phyloP scores from a whole-genome alignment of 1,139 yeast species.

The Yamadazyma diospyri region DNA sequence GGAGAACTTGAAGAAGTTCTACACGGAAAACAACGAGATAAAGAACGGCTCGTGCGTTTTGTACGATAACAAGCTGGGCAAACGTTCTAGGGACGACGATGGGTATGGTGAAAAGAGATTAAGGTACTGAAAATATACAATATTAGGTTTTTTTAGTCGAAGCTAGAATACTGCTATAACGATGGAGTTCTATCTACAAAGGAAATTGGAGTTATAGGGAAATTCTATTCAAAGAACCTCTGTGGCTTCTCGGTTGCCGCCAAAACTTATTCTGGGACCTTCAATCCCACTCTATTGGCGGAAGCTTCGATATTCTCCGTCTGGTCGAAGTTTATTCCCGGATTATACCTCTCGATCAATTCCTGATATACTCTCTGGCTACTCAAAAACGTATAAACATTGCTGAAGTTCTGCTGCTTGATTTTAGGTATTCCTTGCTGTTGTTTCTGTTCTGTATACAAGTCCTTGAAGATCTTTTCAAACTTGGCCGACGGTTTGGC shows the following conservation, averaged over 20 bases:
- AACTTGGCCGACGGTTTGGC: constrained; percentile 12
- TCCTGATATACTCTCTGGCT: constrained; percentile 79
- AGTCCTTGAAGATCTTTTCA: constrained; percentile 20
- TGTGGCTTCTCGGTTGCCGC: too few relatives aligned
- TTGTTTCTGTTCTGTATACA: constrained; percentile 19
- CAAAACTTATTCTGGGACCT: constrained; percentile 24
- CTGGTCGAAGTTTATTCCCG: constrained; percentile 75
- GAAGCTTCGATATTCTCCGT: constrained; percentile 74
- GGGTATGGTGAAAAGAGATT: constrained; percentile 7
- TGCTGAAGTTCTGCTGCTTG: constrained; percentile 35
- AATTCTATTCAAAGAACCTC: too few relatives aligned
- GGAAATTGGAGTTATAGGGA: too few relatives aligned
- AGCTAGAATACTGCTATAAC: too few relatives aligned
- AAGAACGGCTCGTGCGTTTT: constrained; percentile 29
- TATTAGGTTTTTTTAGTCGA: too few relatives aligned
- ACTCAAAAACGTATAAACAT: constrained; percentile 53
- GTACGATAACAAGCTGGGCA: constrained; percentile 31
- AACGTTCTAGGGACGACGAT: constrained; percentile 27
- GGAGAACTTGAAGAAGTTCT: constrained; percentile 40
- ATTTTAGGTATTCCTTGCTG: constrained; percentile 9
- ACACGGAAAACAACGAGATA: constrained; percentile 30
- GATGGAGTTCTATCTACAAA: too few relatives aligned
- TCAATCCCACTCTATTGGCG: constrained; percentile 81
- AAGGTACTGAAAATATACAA: constrained; percentile 2
- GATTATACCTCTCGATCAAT: constrained; percentile 80